Evolutionary conservation across 2,329 filamentous ascomycete species (phyloP).

Genomic region (Fusarium metavorans): DNA sequence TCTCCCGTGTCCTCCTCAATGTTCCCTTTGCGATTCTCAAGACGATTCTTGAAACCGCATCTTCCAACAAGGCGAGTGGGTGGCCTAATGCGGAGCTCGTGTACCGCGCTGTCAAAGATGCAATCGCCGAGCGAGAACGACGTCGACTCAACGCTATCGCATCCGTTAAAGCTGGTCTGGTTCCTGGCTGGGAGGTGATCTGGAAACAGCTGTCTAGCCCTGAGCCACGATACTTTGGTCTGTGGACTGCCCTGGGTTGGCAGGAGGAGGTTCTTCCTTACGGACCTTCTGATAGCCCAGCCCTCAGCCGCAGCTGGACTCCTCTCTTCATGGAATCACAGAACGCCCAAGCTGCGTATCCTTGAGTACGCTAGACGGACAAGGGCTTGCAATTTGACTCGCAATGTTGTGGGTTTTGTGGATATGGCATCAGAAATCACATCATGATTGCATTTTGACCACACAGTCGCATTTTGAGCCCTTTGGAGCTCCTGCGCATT

Average conservation of each 20-base stretch:
- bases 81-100: slow-evolving; percentile 63
- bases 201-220: slow-evolving; percentile 52
- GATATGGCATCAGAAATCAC: slow-evolving; percentile 37
- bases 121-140: slow-evolving; percentile 69
- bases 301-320: slow-evolving; percentile 59
- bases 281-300: slow-evolving; percentile 55
- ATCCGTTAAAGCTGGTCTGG: slow-evolving; percentile 52
- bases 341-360: slow-evolving; percentile 46
- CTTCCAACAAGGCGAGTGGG: slow-evolving; percentile 63
- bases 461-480: slow-evolving; percentile 8
- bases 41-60: slow-evolving; percentile 70
- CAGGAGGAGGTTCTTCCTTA: slow-evolving; percentile 56
- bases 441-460: slow-evolving; percentile 14
- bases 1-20: slow-evolving; percentile 77
- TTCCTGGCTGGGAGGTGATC: slow-evolving; percentile 52
- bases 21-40: slow-evolving; percentile 77
- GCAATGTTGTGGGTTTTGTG: slow-evolving; percentile 36
- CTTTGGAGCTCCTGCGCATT: not conserved
- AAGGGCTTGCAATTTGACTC: slow-evolving; percentile 31
- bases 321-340: slow-evolving; percentile 50
- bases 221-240: slow-evolving; percentile 54
- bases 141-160: slow-evolving; percentile 63
- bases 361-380: slow-evolving; percentile 38
- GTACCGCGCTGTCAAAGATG: slow-evolving; percentile 60
- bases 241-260: slow-evolving; percentile 64